Evolutionary conservation across 768 basidiomycete species (phyloP).

Genomic region (Epithele typhae): DNA sequence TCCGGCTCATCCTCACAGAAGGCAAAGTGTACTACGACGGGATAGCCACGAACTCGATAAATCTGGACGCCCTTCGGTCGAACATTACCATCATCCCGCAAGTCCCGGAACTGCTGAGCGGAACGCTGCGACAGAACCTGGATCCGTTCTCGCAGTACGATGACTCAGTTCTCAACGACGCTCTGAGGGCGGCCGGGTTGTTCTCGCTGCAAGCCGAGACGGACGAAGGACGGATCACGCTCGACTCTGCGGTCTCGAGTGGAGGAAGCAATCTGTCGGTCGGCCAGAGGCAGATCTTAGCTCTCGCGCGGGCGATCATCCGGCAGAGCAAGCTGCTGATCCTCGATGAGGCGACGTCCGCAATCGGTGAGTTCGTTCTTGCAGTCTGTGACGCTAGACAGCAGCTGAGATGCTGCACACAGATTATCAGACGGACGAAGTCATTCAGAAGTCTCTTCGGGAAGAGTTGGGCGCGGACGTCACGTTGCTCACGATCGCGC

Average conservation of each 20-base stretch:
- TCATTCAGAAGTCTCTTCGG: slow-evolving; percentile 41
- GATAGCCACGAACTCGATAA: slow-evolving; percentile 41
- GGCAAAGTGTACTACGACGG: slow-evolving; percentile 53
- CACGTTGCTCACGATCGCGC: slow-evolving; percentile 46
- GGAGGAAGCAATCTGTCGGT: slow-evolving; percentile 46
- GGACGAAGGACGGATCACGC: slow-evolving; percentile 35
- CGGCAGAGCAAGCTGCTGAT: slow-evolving; percentile 52
- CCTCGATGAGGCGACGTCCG: slow-evolving; percentile 53
- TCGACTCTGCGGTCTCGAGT: slow-evolving; percentile 42
- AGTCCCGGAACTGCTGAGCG: slow-evolving; percentile 48
- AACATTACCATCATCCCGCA: slow-evolving; percentile 61
- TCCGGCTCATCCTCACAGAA: slow-evolving; percentile 50
- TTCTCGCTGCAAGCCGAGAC: slow-evolving; percentile 37
- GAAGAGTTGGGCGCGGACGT: slow-evolving; percentile 32
- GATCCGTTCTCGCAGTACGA: slow-evolving; percentile 57
- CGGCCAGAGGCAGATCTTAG: slow-evolving; percentile 59
- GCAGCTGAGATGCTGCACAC: background rate
- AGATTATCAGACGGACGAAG: slow-evolving; percentile 42
- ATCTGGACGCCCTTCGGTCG: slow-evolving; percentile 48
- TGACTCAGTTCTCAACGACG: slow-evolving; percentile 47
- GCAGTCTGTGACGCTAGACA: background rate
- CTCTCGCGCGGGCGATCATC: slow-evolving; percentile 54
- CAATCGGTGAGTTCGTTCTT: slow-evolving; percentile 30
- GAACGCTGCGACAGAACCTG: slow-evolving; percentile 51
- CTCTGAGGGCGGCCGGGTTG: slow-evolving; percentile 44